A percentile compares a stretch with the other conserved stretches of the same genome.
Evolutionary conservation across 2,329 filamentous ascomycete genomes (phyloP).

Genomic region (Verticillium isaacii): DNA sequence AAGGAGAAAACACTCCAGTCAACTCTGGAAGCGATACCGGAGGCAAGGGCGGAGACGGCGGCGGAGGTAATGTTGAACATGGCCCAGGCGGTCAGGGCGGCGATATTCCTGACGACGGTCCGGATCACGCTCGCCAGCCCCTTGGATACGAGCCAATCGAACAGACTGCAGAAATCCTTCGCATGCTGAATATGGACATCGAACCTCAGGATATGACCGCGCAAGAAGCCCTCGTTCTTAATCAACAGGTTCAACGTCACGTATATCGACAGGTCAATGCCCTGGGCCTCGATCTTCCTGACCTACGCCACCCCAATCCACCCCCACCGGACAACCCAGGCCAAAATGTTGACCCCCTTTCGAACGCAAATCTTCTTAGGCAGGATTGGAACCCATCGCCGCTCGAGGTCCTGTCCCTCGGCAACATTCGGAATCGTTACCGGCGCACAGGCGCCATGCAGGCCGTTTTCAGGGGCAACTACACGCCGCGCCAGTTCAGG

Average conservation of each 20-base stretch:
- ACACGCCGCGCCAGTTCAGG: background rate
- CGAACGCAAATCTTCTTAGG: background rate
- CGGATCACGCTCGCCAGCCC: background rate
- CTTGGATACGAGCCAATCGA: background rate
- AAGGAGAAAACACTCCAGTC: too few species aligned
- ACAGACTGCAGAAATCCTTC: background rate
- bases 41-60: too few species aligned
- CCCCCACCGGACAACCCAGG: background rate
- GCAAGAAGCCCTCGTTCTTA: background rate
- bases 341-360: background rate
- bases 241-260: background rate
- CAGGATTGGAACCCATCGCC: background rate
- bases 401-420: background rate
- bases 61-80: too few species aligned
- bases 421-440: background rate
- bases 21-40: too few species aligned
- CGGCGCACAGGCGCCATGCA: background rate
- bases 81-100: too few species aligned
- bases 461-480: background rate
- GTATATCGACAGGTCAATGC: background rate
- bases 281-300: background rate
- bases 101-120: background rate
- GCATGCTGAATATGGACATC: background rate
- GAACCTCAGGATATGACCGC: background rate
- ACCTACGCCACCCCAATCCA: background rate